A percentile compares a stretch with the other conserved stretches of the same genome.
Evolutionary conservation across 192 early-diverging fungal species (phyloP).

Genomic region (Coemansia sp.): DNA sequence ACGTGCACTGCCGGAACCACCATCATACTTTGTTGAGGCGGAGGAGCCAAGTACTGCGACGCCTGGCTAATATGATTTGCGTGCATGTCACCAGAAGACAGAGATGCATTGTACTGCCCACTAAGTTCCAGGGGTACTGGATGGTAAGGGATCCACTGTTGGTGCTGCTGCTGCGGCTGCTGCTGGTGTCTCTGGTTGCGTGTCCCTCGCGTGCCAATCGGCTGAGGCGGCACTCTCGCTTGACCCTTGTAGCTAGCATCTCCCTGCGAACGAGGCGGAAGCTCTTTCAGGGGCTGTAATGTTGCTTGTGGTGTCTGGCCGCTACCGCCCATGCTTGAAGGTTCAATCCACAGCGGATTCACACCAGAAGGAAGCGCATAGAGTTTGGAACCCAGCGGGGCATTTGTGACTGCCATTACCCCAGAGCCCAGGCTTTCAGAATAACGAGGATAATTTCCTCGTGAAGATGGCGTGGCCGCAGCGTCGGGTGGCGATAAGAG

Average conservation of each 20-base stretch:
- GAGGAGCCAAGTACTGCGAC: constrained; percentile 13
- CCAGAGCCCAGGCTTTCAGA: constrained; percentile 9
- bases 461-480: neutral
- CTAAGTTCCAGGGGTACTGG: neutral
- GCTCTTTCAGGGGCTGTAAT: neutral
- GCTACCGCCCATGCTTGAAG: neutral
- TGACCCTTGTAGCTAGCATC: constrained; percentile 9
- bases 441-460: constrained; percentile 7
- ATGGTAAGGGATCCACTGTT: constrained; percentile 3
- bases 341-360: constrained; percentile 37
- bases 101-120: neutral
- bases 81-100: constrained; percentile 1
- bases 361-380: constrained; percentile 28
- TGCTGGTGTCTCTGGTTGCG: constrained; percentile 12
- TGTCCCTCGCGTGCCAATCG: constrained; percentile 41
- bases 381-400: constrained; percentile 5
- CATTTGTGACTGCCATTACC: constrained; percentile 1
- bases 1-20: constrained; percentile 1
- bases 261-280: constrained; percentile 22
- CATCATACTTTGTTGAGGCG: constrained; percentile 10
- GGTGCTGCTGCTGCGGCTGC: constrained; percentile 9
- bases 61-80: neutral
- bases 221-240: constrained; percentile 22
- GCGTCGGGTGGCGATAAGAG: constrained; percentile 10
- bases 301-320: neutral